A percentile compares a stretch with the other conserved stretches of the same genome.
phyloP scores from a whole-genome alignment of 331 rosid species.

The Quercus tomentella region DNA sequence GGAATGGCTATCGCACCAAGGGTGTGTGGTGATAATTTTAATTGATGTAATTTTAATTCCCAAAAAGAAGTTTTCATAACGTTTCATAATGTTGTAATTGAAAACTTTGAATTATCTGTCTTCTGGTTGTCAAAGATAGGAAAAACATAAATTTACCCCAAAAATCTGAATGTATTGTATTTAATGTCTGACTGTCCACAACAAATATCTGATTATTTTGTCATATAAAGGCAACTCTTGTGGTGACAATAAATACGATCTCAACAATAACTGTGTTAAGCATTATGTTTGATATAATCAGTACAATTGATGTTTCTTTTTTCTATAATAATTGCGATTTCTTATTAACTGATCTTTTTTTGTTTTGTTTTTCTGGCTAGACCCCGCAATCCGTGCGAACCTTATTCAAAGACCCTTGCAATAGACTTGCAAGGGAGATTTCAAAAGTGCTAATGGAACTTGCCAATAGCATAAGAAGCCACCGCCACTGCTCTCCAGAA shows the following conservation, averaged over 20 bases:
- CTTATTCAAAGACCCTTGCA: slow-evolving; percentile 87
- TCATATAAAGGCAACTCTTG: no score
- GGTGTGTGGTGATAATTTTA: accelerated
- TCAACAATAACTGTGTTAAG: no score
- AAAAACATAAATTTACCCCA: no score
- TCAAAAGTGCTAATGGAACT: slow-evolving; percentile 78
- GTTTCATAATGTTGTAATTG: no score
- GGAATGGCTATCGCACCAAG: accelerated
- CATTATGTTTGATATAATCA: not conserved
- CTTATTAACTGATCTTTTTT: not conserved
- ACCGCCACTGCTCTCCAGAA: slow-evolving; percentile 86
- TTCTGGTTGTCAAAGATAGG: no score
- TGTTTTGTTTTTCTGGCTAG: slow-evolving; percentile 18
- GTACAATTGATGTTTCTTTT: not conserved
- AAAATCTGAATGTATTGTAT: no score
- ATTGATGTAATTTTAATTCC: no score
- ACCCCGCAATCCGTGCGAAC: slow-evolving; percentile 73
- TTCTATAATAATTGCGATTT: not conserved
- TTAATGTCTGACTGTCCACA: no score
- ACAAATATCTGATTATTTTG: no score
- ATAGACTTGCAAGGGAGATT: slow-evolving; percentile 65
- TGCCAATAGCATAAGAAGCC: slow-evolving; percentile 63
- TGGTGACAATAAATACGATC: no score
- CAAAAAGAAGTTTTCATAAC: no score
- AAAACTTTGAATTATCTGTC: no score